phyloP scores from a whole-genome alignment of 768 basidiomycete genomes.

The Termitomyces titanicus region DNA sequence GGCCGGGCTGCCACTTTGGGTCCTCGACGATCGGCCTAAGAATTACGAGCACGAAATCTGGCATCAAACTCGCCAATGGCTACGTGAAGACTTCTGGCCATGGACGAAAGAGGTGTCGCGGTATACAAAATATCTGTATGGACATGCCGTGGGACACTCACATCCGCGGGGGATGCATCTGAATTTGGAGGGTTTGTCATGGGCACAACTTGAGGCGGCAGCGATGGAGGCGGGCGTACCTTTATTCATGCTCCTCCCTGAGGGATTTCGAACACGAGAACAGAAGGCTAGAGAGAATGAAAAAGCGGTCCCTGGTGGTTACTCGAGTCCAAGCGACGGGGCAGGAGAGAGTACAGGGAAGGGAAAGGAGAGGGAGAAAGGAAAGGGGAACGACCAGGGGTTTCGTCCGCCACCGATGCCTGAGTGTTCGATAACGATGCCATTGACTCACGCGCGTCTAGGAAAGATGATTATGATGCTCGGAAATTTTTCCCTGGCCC shows the following conservation, averaged over 20 bases:
- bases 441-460: constrained; percentile 54
- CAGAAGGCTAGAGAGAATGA: background rate
- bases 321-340: background rate
- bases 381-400: background rate
- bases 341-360: background rate
- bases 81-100: constrained; percentile 6
- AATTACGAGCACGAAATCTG: background rate
- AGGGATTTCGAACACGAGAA: constrained; percentile 11
- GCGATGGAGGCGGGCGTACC: constrained; percentile 69
- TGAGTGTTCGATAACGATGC: constrained; percentile 13
- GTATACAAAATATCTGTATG: constrained; percentile 1
- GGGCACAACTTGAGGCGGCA: constrained; percentile 52
- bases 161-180: constrained; percentile 51
- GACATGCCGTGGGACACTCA: constrained; percentile 4
- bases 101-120: constrained; percentile 1
- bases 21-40: constrained; percentile 30
- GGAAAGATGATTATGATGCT: constrained; percentile 56
- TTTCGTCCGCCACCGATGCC: constrained; percentile 6
- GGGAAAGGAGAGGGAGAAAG: background rate
- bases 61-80: constrained; percentile 2
- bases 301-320: background rate
- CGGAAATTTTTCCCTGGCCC: constrained; percentile 45
- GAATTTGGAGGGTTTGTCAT: constrained; percentile 58
- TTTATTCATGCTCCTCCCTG: constrained; percentile 46
- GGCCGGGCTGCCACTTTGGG: constrained; percentile 48